Conservation (phyloP, 1,284 basidiomycete genomes). For the Somion occarium region DNA sequence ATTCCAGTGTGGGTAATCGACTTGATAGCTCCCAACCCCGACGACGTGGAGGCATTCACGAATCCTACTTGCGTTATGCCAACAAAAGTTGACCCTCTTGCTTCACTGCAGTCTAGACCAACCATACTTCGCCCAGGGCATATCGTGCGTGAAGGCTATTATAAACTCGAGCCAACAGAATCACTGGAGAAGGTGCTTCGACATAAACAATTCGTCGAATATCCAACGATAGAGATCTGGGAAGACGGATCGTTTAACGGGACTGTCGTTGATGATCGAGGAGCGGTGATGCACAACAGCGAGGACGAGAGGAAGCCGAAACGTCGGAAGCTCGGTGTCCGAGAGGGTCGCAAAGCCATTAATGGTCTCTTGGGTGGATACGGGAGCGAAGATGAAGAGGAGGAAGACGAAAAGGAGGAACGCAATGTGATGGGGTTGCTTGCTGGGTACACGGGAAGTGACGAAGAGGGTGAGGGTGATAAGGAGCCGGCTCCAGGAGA, state of each 20-base stretch:
- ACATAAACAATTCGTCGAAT: slow-evolving; percentile 72
- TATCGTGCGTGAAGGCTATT: slow-evolving; percentile 37
- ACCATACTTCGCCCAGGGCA: slow-evolving; percentile 23
- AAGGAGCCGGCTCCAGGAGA: not conserved
- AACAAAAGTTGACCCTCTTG: slow-evolving; percentile 36
- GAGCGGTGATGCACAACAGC: slow-evolving; percentile 32
- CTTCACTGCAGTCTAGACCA: slow-evolving; percentile 19
- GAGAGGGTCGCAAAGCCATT: slow-evolving; percentile 50
- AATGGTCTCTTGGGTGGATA: slow-evolving; percentile 59
- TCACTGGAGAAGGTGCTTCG: slow-evolving; percentile 47
- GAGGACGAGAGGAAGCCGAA: slow-evolving; percentile 40
- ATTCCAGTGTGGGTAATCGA: slow-evolving; percentile 49
- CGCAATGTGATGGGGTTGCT: slow-evolving; percentile 41
- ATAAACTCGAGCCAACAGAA: slow-evolving; percentile 48
- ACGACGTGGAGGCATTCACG: slow-evolving; percentile 49
- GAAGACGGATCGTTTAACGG: slow-evolving; percentile 55
- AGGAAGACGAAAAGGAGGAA: slow-evolving; percentile 32
- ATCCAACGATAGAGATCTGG: slow-evolving; percentile 73
- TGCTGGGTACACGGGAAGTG: slow-evolving; percentile 53
- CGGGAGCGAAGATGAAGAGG: slow-evolving; percentile 52
- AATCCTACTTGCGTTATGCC: slow-evolving; percentile 58
- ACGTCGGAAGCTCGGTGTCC: slow-evolving; percentile 46
- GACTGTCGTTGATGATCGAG: slow-evolving; percentile 48
- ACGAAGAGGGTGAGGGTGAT: slow-evolving; percentile 25
- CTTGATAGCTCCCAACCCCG: slow-evolving; percentile 47